Evolutionary conservation across 441 rosid species (phyloP).

Genomic region (Populus tomentosa): DNA sequence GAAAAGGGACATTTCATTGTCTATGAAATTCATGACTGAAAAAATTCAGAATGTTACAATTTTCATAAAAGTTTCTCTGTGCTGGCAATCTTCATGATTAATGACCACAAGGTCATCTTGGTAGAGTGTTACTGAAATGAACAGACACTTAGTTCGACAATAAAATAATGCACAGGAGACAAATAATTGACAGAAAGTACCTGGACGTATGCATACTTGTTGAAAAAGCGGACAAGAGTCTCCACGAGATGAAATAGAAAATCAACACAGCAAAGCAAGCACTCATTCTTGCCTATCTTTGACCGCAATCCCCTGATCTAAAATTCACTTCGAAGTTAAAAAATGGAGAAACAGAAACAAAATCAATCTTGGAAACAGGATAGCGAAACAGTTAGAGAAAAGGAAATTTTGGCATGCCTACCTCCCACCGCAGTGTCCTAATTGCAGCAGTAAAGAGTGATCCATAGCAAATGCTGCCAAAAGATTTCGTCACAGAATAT

Average conservation of each 20-base stretch:
- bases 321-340: constrained; percentile 19
- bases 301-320: constrained; percentile 95
- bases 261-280: constrained; percentile 91
- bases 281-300: constrained; percentile 92
- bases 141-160: not conserved
- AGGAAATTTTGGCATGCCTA: constrained; percentile 19
- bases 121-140: not conserved
- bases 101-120: not conserved
- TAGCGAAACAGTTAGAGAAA: constrained; percentile 4
- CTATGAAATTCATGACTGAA: not conserved
- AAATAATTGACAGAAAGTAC: constrained; percentile 29
- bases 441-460: constrained; percentile 96
- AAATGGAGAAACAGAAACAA: not conserved
- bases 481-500: constrained; percentile 86
- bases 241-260: constrained; percentile 89
- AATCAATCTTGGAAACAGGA: not conserved
- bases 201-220: constrained; percentile 96
- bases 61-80: not conserved
- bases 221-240: constrained; percentile 94
- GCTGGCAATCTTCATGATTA: not conserved
- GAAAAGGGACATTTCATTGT: not conserved
- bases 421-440: constrained; percentile 97
- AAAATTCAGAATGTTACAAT: not conserved
- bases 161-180: not conserved
- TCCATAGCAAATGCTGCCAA: constrained; percentile 96